Evolutionary conservation across 139 green algal genomes (phyloP).

Genomic region (Tetradesmus obliquus): DNA sequence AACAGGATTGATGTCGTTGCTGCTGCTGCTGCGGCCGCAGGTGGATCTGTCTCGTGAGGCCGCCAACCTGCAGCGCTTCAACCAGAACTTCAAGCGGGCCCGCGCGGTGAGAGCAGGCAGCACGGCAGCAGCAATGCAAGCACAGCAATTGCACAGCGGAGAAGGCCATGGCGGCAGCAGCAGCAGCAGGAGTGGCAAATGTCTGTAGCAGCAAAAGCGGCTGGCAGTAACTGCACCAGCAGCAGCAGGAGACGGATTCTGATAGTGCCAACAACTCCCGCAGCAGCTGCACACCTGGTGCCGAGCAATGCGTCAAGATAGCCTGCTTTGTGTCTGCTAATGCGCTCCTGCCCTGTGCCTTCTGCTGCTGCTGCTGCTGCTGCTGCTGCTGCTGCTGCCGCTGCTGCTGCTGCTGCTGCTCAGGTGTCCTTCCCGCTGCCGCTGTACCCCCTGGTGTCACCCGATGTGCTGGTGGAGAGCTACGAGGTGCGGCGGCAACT

Average conservation of each 20-base stretch:
- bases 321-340: no score
- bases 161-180: background rate
- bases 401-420: conserved; percentile 1
- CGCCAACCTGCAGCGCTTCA: conserved; percentile 91
- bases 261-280: no score
- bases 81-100: conserved; percentile 91
- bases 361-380: no score
- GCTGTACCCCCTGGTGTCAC: conserved; percentile 91
- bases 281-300: no score
- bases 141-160: background rate
- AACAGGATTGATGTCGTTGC: no score
- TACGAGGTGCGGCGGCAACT: conserved; percentile 94
- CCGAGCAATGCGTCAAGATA: no score
- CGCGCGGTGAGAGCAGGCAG: conserved; percentile 16
- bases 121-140: background rate
- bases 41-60: conserved; percentile 95
- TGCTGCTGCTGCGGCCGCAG: conserved; percentile 58
- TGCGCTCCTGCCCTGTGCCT: no score
- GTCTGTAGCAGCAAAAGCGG: no score
- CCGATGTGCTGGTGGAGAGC: conserved; percentile 94
- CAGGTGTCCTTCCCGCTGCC: conserved; percentile 91
- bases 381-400: conserved; percentile 46
- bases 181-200: background rate
- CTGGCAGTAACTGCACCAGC: background rate
- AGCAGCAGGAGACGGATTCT: no score